Conservation (phyloP, 2,329 filamentous ascomycete species). For the Neospermospora avenae region DNA sequence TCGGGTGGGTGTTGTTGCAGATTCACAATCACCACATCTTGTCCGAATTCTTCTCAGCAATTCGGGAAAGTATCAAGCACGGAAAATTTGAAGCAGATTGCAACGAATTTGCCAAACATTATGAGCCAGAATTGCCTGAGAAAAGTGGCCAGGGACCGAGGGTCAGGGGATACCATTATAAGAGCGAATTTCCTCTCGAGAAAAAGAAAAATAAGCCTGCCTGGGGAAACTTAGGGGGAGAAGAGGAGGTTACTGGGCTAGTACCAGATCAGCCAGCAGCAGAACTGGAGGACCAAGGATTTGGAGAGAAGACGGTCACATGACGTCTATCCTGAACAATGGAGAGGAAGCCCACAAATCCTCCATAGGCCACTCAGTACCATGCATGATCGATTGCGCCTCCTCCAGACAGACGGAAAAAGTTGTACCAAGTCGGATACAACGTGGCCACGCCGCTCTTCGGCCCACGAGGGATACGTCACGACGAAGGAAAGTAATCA, state of each 20-base stretch:
- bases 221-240: conserved; percentile 55
- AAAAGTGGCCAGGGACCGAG: conserved; percentile 76
- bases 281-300: conserved; percentile 53
- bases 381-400: not conserved
- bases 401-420: too few relatives aligned
- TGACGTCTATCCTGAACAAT: not conserved
- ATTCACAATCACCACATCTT: conserved; percentile 82
- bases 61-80: conserved; percentile 61
- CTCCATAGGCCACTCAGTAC: not conserved
- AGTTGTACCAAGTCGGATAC: too few relatives aligned
- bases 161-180: conserved; percentile 79
- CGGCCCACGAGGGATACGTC: too few relatives aligned
- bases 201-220: conserved; percentile 65
- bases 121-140: conserved; percentile 68
- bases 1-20: conserved; percentile 89
- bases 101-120: conserved; percentile 47
- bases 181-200: conserved; percentile 58
- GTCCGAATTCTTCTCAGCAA: conserved; percentile 66
- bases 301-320: conserved; percentile 43
- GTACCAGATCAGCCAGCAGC: conserved; percentile 49
- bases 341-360: not conserved
- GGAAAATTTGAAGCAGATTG: conserved; percentile 55
- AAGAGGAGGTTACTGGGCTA: conserved; percentile 37
- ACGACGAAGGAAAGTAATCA: too few relatives aligned
- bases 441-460: too few relatives aligned